Percentiles rank a stretch among this genome's conserved stretches.
Evolutionary conservation across 352 stramenopile genomes (phyloP).

Genomic region (Blastocystis sp.): DNA sequence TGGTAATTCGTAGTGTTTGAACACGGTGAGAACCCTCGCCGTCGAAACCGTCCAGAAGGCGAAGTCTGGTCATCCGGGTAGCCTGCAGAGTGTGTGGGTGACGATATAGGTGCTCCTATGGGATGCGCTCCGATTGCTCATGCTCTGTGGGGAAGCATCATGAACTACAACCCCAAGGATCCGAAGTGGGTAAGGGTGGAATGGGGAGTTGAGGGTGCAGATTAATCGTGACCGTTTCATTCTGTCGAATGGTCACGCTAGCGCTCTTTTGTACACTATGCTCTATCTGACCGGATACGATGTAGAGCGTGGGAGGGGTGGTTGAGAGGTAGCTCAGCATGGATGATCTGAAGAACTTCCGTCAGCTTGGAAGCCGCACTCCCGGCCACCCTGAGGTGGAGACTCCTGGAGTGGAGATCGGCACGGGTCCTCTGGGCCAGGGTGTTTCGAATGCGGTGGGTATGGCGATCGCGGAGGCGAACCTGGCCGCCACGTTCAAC

Average conservation of each 20-base stretch:
- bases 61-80: constrained; percentile 88
- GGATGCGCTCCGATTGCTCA: constrained; percentile 94
- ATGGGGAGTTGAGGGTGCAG: constrained; percentile 74
- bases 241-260: constrained; percentile 93
- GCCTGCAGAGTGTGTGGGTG: neutral
- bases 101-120: constrained; percentile 77
- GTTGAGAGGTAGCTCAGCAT: constrained; percentile 62
- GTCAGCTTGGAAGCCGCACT: constrained; percentile 83
- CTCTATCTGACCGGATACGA: constrained; percentile 89
- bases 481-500: constrained; percentile 94
- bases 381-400: constrained; percentile 91
- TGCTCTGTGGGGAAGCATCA: constrained; percentile 81
- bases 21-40: constrained; percentile 88
- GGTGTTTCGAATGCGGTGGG: constrained; percentile 95
- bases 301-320: constrained; percentile 59
- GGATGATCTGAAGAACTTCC: constrained; percentile 93
- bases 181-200: constrained; percentile 76
- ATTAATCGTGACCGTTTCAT: constrained; percentile 96
- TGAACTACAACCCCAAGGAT: constrained; percentile 71
- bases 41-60: constrained; percentile 90
- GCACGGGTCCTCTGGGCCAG: constrained; percentile 86
- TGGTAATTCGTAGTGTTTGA: constrained; percentile 75
- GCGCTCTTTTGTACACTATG: constrained; percentile 96
- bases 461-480: constrained; percentile 87
- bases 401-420: constrained; percentile 80